Evolutionary conservation across 257 asterid genomes (phyloP).

Genomic region (Primulina tabacum): DNA sequence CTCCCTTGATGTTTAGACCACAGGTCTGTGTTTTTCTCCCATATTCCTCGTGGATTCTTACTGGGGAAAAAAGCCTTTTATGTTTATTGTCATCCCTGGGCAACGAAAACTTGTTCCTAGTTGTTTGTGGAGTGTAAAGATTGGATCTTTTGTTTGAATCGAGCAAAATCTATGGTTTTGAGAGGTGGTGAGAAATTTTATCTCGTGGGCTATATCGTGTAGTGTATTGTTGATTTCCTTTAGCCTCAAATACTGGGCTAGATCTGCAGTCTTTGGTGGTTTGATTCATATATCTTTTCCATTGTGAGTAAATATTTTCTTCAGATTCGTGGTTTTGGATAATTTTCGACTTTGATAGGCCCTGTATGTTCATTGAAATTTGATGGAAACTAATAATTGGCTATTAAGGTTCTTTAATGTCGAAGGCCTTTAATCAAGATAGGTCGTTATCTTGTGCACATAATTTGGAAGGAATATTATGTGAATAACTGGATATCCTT

Average conservation of each 20-base stretch:
- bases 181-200: conserved; percentile 15
- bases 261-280: conserved; percentile 43
- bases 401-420: conserved; percentile 9
- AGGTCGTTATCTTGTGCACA: conserved; percentile 10
- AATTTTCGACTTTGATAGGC: not conserved
- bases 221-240: conserved; percentile 12
- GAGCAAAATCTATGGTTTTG: conserved; percentile 19
- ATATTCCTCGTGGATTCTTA: not conserved
- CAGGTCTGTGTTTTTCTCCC: conserved; percentile 45
- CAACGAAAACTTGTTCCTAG: conserved; percentile 7
- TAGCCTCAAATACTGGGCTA: conserved; percentile 27
- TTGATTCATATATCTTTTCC: conserved; percentile 12
- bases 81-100: not conserved
- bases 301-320: conserved; percentile 4
- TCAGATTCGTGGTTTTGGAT: conserved; percentile 21
- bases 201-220: conserved; percentile 20
- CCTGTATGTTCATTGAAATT: conserved; percentile 4
- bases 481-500: conserved; percentile 9
- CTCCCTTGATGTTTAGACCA: conserved; percentile 86
- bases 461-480: conserved; percentile 7
- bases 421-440: not conserved
- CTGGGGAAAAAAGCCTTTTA: not conserved
- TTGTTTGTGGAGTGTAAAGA: conserved; percentile 16
- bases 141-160: conserved; percentile 24
- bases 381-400: conserved; percentile 12